Conservation (phyloP, 768 basidiomycete genomes). For the Leccinum uliginosum region DNA sequence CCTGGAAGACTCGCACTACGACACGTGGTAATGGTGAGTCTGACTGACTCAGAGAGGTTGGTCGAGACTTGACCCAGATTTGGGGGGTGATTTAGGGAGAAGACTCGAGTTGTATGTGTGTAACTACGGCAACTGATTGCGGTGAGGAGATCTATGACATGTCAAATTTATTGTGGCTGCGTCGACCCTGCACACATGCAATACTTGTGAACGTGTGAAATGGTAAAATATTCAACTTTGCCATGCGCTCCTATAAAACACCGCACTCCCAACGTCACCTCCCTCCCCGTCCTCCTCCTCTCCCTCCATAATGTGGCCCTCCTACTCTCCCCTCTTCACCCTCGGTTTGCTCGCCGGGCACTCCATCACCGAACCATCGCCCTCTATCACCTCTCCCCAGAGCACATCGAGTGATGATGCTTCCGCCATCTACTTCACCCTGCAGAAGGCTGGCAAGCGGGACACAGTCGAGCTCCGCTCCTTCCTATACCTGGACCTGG, state of each 20-base stretch:
- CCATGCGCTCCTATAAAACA: slow-evolving; percentile 14
- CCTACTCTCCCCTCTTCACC: slow-evolving; percentile 63
- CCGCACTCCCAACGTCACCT: neutral
- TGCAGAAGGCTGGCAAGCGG: slow-evolving; percentile 35
- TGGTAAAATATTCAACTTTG: slow-evolving; percentile 19
- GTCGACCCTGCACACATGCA: slow-evolving; percentile 9
- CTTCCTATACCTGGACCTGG: slow-evolving; percentile 67
- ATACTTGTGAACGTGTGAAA: slow-evolving; percentile 16
- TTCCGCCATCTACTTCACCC: slow-evolving; percentile 46
- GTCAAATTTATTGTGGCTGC: slow-evolving; percentile 7
- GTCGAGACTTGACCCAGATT: neutral
- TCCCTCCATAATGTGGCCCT: slow-evolving; percentile 11
- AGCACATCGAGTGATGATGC: slow-evolving; percentile 17
- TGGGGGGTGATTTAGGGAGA: neutral
- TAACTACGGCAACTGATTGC: slow-evolving; percentile 19
- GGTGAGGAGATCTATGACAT: slow-evolving; percentile 4
- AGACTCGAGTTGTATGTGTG: neutral
- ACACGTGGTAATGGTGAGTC: neutral
- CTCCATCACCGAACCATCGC: neutral
- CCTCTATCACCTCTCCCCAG: neutral
- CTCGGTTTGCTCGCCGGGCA: slow-evolving; percentile 48
- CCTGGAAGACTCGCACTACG: neutral
- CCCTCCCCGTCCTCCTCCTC: neutral
- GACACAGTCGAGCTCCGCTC: slow-evolving; percentile 45
- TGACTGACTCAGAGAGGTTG: too few relatives aligned